Conservation (phyloP, 305 asterid species). For the Plantago lanceolata region DNA sequence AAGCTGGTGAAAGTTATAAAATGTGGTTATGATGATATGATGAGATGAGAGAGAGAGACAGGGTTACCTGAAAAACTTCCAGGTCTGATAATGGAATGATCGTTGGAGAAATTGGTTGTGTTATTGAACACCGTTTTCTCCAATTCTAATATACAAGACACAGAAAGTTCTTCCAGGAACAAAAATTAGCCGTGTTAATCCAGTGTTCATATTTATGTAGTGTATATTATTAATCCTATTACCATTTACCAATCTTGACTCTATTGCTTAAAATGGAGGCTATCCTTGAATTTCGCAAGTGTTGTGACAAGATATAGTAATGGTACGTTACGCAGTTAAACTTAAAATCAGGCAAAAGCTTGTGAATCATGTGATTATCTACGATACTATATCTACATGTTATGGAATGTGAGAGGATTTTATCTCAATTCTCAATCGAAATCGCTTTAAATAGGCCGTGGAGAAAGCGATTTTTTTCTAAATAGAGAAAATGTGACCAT, state of each 20-base stretch:
- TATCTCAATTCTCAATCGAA: too few relatives aligned
- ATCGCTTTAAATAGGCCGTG: too few relatives aligned
- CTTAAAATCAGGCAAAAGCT: too few relatives aligned
- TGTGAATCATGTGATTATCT: too few relatives aligned
- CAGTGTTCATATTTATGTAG: neutral
- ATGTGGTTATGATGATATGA: neutral
- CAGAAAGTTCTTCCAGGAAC: conserved; percentile 6
- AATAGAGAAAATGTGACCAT: too few relatives aligned
- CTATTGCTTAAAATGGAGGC: neutral
- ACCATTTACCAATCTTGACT: neutral
- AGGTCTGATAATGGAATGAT: neutral
- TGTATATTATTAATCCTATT: neutral
- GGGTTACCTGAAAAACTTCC: neutral
- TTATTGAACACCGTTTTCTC: neutral
- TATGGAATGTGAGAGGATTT: too few relatives aligned
- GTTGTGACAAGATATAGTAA: too few relatives aligned
- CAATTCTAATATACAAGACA: conserved; percentile 2
- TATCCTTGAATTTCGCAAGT: conserved; percentile 7
- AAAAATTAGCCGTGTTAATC: neutral
- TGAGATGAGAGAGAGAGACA: neutral
- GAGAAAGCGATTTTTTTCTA: too few relatives aligned
- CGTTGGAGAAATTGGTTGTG: neutral
- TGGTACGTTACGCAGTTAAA: too few relatives aligned
- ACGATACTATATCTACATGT: too few relatives aligned
- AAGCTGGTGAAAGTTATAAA: neutral